Evolutionary conservation across 106 monocot species (phyloP).

Genomic region (Dactylorhiza incarnata): DNA sequence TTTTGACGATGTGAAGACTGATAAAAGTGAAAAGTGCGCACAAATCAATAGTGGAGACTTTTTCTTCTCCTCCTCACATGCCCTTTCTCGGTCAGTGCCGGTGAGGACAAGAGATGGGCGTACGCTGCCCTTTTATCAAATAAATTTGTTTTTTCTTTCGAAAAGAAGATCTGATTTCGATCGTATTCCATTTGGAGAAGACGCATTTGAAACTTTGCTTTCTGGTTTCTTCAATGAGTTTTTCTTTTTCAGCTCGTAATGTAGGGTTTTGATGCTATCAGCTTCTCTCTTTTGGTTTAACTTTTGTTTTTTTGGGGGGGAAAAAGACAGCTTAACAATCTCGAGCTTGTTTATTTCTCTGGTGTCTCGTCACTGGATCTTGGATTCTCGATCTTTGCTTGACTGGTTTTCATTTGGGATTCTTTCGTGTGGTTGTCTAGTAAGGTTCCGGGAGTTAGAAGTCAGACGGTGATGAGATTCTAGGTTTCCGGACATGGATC

Average conservation of each 20-base stretch:
- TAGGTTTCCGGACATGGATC: constrained; percentile 41
- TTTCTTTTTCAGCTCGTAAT: neutral
- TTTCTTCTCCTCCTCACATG: neutral
- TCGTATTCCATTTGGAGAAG: neutral
- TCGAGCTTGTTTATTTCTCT: neutral
- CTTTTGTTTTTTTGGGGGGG: too few relatives aligned
- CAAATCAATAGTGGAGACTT: neutral
- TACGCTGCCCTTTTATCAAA: neutral
- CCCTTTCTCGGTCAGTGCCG: neutral
- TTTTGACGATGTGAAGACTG: neutral
- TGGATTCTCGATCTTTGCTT: neutral
- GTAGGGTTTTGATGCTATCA: neutral
- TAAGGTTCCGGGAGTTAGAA: neutral
- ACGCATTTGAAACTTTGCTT: neutral
- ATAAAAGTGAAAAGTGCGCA: neutral
- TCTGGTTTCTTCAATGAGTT: constrained; percentile 1
- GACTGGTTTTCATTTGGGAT: neutral
- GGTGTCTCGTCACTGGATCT: neutral
- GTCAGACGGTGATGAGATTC: neutral
- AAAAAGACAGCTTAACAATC: too few relatives aligned
- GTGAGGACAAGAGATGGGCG: neutral
- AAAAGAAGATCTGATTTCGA: neutral
- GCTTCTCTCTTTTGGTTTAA: neutral
- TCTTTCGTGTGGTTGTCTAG: neutral
- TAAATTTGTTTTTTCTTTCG: neutral